Percentiles rank a stretch among this genome's conserved stretches.
These are phyloP conservation scores for Penicillium sp. DNA, from an alignment of 2,329 filamentous ascomycete species.

Conservation along the genomic window DNA sequence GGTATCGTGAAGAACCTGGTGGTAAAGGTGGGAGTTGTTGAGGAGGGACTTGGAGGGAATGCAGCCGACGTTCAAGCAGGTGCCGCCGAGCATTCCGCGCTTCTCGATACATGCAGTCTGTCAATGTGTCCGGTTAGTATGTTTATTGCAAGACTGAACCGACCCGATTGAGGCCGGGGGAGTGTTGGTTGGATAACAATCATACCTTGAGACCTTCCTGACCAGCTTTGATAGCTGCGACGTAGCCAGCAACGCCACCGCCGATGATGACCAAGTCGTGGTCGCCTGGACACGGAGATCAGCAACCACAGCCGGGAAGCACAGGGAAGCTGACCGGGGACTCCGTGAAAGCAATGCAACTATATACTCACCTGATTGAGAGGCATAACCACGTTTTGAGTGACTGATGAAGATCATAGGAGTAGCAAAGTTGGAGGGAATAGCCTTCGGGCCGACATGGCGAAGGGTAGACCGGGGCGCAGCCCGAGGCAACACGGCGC, in stretches of 20 bases:
- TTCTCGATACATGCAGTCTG: slow-evolving; percentile 98
- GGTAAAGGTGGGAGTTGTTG: slow-evolving; percentile 99
- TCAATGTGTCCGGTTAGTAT: slow-evolving; percentile 14
- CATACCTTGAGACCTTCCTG: slow-evolving; percentile 92
- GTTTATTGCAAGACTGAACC: background rate
- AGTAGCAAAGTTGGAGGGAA: slow-evolving; percentile 37
- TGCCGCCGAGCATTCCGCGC: slow-evolving; percentile 89
- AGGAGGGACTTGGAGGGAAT: slow-evolving; percentile 99
- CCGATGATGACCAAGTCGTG: slow-evolving; percentile 98
- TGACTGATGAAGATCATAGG: slow-evolving; percentile 45
- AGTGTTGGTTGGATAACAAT: slow-evolving; percentile 2
- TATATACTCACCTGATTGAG: slow-evolving; percentile 44
- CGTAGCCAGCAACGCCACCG: slow-evolving; percentile 96
- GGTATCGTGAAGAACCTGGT: slow-evolving; percentile 93
- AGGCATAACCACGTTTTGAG: slow-evolving; percentile 56
- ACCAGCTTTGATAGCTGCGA: slow-evolving; percentile 97
- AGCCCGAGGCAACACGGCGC: slow-evolving; percentile 50
- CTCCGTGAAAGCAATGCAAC: background rate
- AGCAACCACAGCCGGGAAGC: slow-evolving; percentile 24
- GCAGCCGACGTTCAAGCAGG: slow-evolving; percentile 97
- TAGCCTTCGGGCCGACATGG: slow-evolving; percentile 35
- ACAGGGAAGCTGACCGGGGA: slow-evolving; percentile 8
- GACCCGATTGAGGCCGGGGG: background rate
- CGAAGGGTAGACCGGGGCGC: slow-evolving; percentile 45
- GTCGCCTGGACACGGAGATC: slow-evolving; percentile 59